A percentile compares a stretch with the other conserved stretches of the same genome.
phyloP scores from a whole-genome alignment of 1,284 basidiomycete species.

The Anthracocystis walkeri region DNA sequence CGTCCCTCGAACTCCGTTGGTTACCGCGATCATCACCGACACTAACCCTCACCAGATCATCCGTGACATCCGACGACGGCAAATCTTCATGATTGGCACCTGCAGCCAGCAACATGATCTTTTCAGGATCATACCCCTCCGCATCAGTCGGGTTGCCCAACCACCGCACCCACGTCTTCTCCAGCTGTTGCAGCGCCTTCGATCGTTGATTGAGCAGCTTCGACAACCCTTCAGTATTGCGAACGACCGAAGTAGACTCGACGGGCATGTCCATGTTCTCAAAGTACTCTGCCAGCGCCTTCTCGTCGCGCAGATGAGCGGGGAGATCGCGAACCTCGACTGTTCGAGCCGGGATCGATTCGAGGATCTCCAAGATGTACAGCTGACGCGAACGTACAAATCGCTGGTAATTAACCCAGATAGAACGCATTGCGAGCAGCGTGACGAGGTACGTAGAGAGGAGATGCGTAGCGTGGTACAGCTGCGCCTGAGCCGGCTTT shows the following conservation, averaged over 20 bases:
- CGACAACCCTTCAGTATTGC: conserved; percentile 83
- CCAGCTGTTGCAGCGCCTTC: conserved; percentile 80
- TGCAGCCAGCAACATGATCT: conserved; percentile 56
- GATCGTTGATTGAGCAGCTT: conserved; percentile 82
- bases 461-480: conserved; percentile 77
- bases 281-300: conserved; percentile 90
- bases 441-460: conserved; percentile 94
- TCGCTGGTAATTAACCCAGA: conserved; percentile 87
- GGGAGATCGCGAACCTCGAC: conserved; percentile 89
- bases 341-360: conserved; percentile 91
- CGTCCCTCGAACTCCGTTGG: background rate
- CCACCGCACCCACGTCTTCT: conserved; percentile 85
- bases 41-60: conserved; percentile 25
- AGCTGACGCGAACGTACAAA: conserved; percentile 93
- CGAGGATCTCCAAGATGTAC: conserved; percentile 91
- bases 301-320: conserved; percentile 82
- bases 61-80: conserved; percentile 9
- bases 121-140: conserved; percentile 77
- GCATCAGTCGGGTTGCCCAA: conserved; percentile 90
- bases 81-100: conserved; percentile 29
- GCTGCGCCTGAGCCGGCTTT: conserved; percentile 66
- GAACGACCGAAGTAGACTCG: conserved; percentile 88
- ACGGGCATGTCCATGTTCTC: conserved; percentile 76
- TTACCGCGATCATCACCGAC: conserved; percentile 14
- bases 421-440: conserved; percentile 82